A percentile compares a stretch with the other conserved stretches of the same genome.
Evolutionary conservation across 306 rosid genomes (phyloP).

Genomic region (Rosa rugosa): DNA sequence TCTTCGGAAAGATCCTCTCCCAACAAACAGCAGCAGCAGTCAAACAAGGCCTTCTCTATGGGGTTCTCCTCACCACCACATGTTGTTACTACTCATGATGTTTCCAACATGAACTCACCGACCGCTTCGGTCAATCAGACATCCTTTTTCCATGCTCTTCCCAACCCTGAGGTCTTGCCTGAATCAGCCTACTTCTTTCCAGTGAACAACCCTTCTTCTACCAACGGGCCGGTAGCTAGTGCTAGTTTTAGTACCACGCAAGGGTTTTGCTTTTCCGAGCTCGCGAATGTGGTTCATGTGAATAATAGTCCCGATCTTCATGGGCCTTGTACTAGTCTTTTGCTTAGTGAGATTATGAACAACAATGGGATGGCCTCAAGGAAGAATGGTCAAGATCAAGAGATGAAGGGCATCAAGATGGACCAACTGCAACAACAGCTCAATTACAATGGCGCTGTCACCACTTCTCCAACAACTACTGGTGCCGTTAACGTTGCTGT

Average conservation of each 20-base stretch:
- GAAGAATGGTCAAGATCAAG: constrained; percentile 46
- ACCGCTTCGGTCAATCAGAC: constrained; percentile 44
- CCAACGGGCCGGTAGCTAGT: background rate
- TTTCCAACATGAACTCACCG: constrained; percentile 44
- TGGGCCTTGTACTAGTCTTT: constrained; percentile 59
- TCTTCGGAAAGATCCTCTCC: constrained; percentile 77
- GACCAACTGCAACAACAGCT: constrained; percentile 32
- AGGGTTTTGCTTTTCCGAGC: constrained; percentile 76
- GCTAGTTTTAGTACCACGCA: constrained; percentile 29
- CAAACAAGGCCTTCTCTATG: constrained; percentile 34
- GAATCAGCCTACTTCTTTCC: constrained; percentile 65
- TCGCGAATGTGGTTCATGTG: constrained; percentile 42
- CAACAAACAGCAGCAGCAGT: constrained; percentile 17
- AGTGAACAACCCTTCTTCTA: background rate
- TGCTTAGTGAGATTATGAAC: constrained; percentile 67
- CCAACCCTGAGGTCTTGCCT: constrained; percentile 32
- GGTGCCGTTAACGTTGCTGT: constrained; percentile 35
- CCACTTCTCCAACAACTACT: constrained; percentile 25
- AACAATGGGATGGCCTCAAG: constrained; percentile 34
- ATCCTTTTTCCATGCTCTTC: constrained; percentile 34
- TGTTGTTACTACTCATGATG: constrained; percentile 23
- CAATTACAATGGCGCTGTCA: constrained; percentile 26
- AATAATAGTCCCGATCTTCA: constrained; percentile 28
- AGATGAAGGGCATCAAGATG: constrained; percentile 30
- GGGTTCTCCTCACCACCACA: constrained; percentile 40